Evolutionary conservation across 495 filamentous ascomycete genomes (phyloP), one percentile per base, ranked within the genome.

Genomic region (Penicillium soppii): DNA sequence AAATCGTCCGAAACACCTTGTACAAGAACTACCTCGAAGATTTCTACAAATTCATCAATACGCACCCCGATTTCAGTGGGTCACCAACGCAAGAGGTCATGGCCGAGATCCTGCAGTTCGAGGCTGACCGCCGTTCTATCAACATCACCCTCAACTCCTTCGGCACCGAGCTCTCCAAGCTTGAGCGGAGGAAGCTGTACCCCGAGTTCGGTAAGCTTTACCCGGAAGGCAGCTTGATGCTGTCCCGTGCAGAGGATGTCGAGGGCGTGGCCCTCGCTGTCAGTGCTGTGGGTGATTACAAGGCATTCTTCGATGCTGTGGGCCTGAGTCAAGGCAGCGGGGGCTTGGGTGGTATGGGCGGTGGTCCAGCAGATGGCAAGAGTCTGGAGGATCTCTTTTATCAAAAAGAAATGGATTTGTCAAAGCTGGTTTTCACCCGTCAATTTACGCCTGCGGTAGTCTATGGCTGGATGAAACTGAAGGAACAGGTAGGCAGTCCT

Each of bases 11-110:
- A 43, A 97, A 99, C 71, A 99, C 95, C 9, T 79, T 99, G 37
- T 99, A 97, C 80, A 97, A 97, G 82, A 96, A 95, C 75, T 99
- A 99, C 70, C 79, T 99, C 20, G 94, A 99, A 67, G 94, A 97
- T 66, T 99, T 98, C 71, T 83, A 96, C 74, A 76, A 87, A 22
- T 97, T 95, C 62, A 85, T 96, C 67, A 92, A 87, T 71, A 87
- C 84, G 19, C 78, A 96, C 65, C 77, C 91, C 0, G 91, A 94
- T 29, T 82, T 97, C 67, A 71, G 77, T 33, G 92, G 91, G 9
- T 95, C 91, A 3, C 92, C 94, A 2, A 97, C 95, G 1, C 78
- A 89, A 21, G 92, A 96, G 56, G 83, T 96, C 58, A 97, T 99
- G 94, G 77, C 82, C 16, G 92, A 97, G 75, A 86, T 97, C 30